Evolutionary conservation across 2,329 filamentous ascomycete species (phyloP), one percentile per base, ranked within the genome.

Genomic region (Trichoderma hamatum): DNA sequence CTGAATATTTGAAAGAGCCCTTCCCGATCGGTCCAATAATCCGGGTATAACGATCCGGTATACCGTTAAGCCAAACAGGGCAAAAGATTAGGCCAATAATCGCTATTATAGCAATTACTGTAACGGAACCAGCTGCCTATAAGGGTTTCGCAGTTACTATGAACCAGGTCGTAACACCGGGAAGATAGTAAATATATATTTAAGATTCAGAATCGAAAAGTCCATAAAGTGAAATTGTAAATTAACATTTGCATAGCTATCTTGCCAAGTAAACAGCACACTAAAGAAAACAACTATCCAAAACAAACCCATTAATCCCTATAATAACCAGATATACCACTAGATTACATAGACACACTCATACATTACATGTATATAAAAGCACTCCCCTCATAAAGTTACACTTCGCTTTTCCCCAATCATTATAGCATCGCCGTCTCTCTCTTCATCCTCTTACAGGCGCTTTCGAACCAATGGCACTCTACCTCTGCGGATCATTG

Each of bases 381-480:
- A 32, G 46, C 52, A 34, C 9, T 14, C 49, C 49, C 10, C 3
- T 24, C 21, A 14, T 43, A 46, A 30, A 24, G 39, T 61, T 60
- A 52, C 32, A 52, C 21, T 51, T 30, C 21, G 21, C 36, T 24
- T 59, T 32, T 4, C 11, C 16, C n/a, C n/a, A n/a, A 11, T n/a
- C 24, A 9, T 32, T 10, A 30, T 43, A 43, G 55, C 36, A 39
- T 24, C 30, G 16, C 2, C 30, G 7, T n/a, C 36, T n/a, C 5
- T n/a, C 5, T 21, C 28, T 11, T 28, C 39, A 14, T 1, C 7
- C 19, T 9, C 9, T 49, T 39, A 68, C n/a, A 68, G 3, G 10
- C 43, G 55, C 14, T 43, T 68, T 24, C 65, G 52, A n/a, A 61
- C 10, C 43, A 61, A 26, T 4, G 65, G 56, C 24, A 59, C 16